These are phyloP conservation scores for Ajuga reptans DNA, from an alignment of 305 asterid genomes.

Conservation along the genomic window DNA sequence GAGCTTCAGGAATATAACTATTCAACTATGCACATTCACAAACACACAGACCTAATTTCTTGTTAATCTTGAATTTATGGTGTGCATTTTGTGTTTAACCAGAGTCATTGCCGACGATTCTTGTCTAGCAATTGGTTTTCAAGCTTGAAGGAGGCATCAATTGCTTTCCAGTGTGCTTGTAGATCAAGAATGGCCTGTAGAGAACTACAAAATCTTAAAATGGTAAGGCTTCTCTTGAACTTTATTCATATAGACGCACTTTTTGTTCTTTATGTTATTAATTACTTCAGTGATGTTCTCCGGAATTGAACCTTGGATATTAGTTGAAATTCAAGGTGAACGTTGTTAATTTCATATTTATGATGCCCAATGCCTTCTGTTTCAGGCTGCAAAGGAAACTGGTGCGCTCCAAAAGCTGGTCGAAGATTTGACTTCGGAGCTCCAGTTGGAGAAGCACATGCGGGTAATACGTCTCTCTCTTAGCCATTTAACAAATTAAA, in stretches of 20 bases:
- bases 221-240: conserved; percentile 41
- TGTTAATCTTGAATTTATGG: conserved; percentile 10
- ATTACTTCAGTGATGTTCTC: neutral
- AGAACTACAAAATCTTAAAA: conserved; percentile 52
- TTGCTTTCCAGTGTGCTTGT: conserved; percentile 52
- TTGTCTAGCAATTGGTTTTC: conserved; percentile 31
- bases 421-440: conserved; percentile 54
- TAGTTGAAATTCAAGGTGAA: neutral
- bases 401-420: conserved; percentile 73
- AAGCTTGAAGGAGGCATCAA: conserved; percentile 47
- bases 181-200: conserved; percentile 40
- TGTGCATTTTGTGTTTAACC: conserved; percentile 24
- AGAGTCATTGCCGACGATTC: conserved; percentile 48
- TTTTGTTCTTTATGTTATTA: conserved; percentile 12
- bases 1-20: neutral
- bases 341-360: neutral
- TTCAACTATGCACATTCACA: conserved; percentile 4
- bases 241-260: neutral
- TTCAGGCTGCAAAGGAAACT: conserved; percentile 80
- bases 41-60: neutral
- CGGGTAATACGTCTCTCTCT: conserved; percentile 39
- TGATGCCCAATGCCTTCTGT: conserved; percentile 11
- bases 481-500: conserved; percentile 16
- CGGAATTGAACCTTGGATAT: neutral
- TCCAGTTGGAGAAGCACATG: conserved; percentile 60